Evolutionary conservation across 495 filamentous ascomycete species (phyloP), one percentile per base, ranked within the genome.

Genomic region (Xylaria acuta): DNA sequence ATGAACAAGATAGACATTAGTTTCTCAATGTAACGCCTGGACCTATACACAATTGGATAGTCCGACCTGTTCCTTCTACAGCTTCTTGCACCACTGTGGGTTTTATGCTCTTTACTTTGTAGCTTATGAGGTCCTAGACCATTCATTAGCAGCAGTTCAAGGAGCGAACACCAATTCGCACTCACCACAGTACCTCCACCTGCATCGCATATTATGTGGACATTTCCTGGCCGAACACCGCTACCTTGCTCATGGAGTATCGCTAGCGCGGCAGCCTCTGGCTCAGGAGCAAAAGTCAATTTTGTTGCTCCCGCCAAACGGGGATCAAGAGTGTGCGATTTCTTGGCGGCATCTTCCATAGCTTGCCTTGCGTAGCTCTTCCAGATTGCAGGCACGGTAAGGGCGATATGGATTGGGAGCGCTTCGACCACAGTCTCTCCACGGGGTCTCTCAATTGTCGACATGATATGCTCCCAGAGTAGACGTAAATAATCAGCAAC

Each of bases 341-440:
- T 67, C 27, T 16, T 27, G 2, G 69, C 78, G 3, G 77, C 78
- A 1, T 69, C 54, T 60, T 72, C 38, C 75, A 80, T 79, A 5
- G 40, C 41, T 27, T 72, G 30, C 22, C 69, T 53, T 1, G 78
- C 78, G 43, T 80, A 79, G 8, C 59, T 45, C 11, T 76, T 74
- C 78, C 78, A 80, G 25, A 80, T 77, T 2, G 78, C 78, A 14
- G 78, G 78, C 5, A 80, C 71, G 14, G 78, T 79, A 22, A 80
- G 70, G 25, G 75, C 78, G 3, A 80, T 71, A 20, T 75, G 73
- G 12, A 79, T 36, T 12, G 64, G 74, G 0, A 79, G 62, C 20
- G 25, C 75, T 7, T 80, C 75, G 14, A 79, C n/a, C 0, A 62
- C 59, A 22, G 0, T 30, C 12, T 16, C 20, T 45, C 69, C 71